Base-by-base conservation (phyloP, 2,329 filamentous ascomycete species). In the Harringtonia lauricola region DNA sequence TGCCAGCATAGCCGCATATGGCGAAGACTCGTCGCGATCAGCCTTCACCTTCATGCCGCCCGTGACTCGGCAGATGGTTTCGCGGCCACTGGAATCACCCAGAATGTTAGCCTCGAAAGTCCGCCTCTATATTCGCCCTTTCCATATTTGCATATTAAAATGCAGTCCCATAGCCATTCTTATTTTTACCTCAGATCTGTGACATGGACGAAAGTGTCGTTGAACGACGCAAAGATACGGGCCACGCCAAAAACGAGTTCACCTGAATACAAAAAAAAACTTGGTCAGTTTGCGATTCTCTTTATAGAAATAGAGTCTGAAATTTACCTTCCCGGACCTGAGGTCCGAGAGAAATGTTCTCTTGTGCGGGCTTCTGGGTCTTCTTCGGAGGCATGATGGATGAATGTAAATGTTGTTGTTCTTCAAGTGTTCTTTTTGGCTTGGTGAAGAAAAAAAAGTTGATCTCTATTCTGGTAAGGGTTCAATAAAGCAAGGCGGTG, bases 21-120 rank as follows among this genome's bases (percentile, higher is more conserved):
- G 92, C 58, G 92, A 96, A 63, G 90, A 96, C 79, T 98, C 92
- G 76, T 98, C 92, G 80, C 92, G 90, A 67, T 98, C 89, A 71
- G 89, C 89, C 85, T 98, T 98, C 81, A 98, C 92, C 81, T 98
- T 98, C 92, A 98, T 98, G 67, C 94, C 94, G 76, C 94, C 92
- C 63, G 94, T 98, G 59, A 98, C 90, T 86, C 92, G 89, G 81
- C 81, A 86, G 77, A 98, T 95, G 74, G 94, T 98, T 85, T 98
- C 92, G 74, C 92, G 92, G 75, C 92, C 92, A 74, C 86, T 94
- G 76, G 68, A 77, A 79, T 78, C 73, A 79, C 72, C 72, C 73
- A 77, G 67, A 64, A 67, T 64, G 72, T 83, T 72, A 82, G 78
- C 72, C 70, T 39, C n/a, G 2, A 72, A 54, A 28, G 3, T 7